phyloP scores from a whole-genome alignment of 2,329 filamentous ascomycete genomes.

The Colletotrichum liriopes region DNA sequence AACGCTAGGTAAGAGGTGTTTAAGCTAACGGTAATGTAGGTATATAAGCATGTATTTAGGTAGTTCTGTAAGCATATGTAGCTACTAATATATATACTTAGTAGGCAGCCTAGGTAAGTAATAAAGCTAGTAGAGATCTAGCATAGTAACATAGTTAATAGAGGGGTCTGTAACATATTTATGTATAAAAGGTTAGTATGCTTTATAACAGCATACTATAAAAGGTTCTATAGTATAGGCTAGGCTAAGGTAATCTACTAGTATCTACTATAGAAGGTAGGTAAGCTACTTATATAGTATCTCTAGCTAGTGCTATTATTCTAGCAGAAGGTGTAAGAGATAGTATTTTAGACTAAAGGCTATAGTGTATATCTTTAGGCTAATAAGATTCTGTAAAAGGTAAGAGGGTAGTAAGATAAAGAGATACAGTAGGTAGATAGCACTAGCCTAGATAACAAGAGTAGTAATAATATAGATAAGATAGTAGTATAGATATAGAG shows the following conservation, averaged over 20 bases:
- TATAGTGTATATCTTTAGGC: too few relatives aligned
- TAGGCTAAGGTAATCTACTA: too few relatives aligned
- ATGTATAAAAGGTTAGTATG: not conserved
- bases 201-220: not conserved
- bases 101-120: not conserved
- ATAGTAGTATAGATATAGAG: too few relatives aligned
- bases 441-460: too few relatives aligned
- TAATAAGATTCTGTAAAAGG: not conserved
- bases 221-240: too few relatives aligned
- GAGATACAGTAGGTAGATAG: not conserved
- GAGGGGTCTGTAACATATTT: not conserved
- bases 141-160: not conserved
- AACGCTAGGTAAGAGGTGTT: not conserved
- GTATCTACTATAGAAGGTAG: too few relatives aligned
- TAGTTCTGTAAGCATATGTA: not conserved
- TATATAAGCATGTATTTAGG: not conserved
- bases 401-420: not conserved
- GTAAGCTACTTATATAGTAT: too few relatives aligned
- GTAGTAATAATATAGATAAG: not conserved
- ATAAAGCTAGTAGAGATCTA: not conserved
- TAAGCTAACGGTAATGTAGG: not conserved
- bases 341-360: too few relatives aligned
- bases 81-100: not conserved
- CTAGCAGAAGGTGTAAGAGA: too few relatives aligned
- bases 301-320: too few relatives aligned